A percentile compares a stretch with the other conserved stretches of the same genome.
Conservation (phyloP, 345 rosid species). For the Stellera chamaejasme region DNA sequence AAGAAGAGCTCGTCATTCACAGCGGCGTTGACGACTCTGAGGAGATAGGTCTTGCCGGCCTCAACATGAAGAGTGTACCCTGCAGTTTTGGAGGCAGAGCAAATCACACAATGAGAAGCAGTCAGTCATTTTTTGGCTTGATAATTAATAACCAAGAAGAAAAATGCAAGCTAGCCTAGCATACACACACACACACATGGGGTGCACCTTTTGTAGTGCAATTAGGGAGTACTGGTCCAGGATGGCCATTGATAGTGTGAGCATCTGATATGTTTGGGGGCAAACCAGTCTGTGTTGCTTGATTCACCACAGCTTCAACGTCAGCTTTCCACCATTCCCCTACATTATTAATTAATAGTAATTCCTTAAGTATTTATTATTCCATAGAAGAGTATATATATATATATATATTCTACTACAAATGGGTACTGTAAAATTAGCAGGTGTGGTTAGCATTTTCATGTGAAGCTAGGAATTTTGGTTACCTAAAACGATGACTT, state of each 20-base stretch:
- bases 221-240: constrained; percentile 46
- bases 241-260: constrained; percentile 60
- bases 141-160: too few relatives aligned
- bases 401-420: neutral
- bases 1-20: constrained; percentile 73
- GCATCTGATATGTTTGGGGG: constrained; percentile 72
- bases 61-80: constrained; percentile 41
- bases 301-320: constrained; percentile 51
- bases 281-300: constrained; percentile 35
- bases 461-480: neutral
- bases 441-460: too few relatives aligned
- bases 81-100: too few relatives aligned
- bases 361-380: too few relatives aligned
- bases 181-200: too few relatives aligned
- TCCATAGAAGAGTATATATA: too few relatives aligned
- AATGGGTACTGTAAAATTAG: neutral
- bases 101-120: too few relatives aligned
- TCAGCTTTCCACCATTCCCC: constrained; percentile 92
- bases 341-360: constrained; percentile 6
- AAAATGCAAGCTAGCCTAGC: too few relatives aligned
- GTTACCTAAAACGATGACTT: constrained; percentile 42
- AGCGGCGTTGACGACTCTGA: constrained; percentile 61
- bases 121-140: too few relatives aligned
- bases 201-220: constrained; percentile 58
- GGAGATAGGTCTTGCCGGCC: constrained; percentile 49